Evolutionary conservation across 2,329 filamentous ascomycete species (phyloP).

Genomic region (Trichoderma sp.): DNA sequence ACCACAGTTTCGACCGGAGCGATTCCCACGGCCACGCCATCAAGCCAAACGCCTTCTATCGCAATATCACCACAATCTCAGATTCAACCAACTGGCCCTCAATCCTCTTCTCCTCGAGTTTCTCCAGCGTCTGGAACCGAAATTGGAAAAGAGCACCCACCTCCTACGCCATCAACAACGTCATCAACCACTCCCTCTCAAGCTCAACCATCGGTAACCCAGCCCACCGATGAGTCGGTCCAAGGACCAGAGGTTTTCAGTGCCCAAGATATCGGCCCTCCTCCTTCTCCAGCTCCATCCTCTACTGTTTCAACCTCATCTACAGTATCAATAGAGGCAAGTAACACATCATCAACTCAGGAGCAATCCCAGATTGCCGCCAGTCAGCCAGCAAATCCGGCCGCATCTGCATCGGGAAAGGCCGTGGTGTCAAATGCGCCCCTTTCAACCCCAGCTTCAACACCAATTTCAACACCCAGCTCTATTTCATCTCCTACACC

Average conservation of each 20-base stretch:
- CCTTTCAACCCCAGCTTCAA: not conserved
- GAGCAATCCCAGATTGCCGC: not conserved
- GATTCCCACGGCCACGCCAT: not conserved
- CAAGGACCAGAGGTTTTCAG: not conserved
- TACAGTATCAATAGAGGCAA: not conserved
- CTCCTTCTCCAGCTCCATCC: not conserved
- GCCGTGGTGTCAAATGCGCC: not conserved
- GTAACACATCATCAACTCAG: not conserved
- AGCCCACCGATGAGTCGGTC: not conserved
- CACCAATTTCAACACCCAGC: not conserved
- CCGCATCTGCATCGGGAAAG: not conserved
- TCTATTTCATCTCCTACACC: not conserved
- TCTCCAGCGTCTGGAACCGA: not conserved
- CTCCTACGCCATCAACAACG: not conserved
- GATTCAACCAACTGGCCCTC: slow-evolving; percentile 23
- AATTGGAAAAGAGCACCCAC: not conserved
- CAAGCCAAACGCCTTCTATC: not conserved
- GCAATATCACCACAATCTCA: not conserved
- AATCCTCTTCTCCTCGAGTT: not conserved
- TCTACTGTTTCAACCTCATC: not conserved
- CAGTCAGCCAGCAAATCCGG: not conserved
- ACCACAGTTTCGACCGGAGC: not conserved
- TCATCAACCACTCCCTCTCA: not conserved
- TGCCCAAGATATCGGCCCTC: not conserved
- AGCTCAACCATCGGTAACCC: not conserved